Base-by-base conservation (phyloP, 495 filamentous ascomycete species). In the Hyaloscypha variabilis region DNA sequence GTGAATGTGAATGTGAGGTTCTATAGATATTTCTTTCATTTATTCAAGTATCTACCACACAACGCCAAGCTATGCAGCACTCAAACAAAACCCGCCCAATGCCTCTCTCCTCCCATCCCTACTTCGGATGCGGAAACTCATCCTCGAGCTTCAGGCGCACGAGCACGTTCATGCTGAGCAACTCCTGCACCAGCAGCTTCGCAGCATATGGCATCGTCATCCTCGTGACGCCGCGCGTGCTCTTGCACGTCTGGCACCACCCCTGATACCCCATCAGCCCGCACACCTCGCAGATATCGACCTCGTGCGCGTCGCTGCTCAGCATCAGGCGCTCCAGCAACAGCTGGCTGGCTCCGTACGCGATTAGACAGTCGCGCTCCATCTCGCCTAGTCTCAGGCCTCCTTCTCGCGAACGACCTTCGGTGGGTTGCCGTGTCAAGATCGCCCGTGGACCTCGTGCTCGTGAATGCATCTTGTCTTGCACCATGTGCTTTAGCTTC, bases 401-500 rank as follows among this genome's bases (percentile, higher is more conserved):
- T 74, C 95, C 95, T 66, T 94, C 91, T 29, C 93, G 84, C 24
- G 93, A 95, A 68, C 95, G 88, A 81, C 95, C 95, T 78, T 99
- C 95, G 0, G 94, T 98, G 10, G 95, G 95, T 77, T 99, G 95
- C 28, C 95, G 90, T 3, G 95, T 99, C 6, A 99, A 84, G 58
- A 94, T 92, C 11, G 94, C 94, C 23, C 90, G 87, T 2, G 96
- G 95, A 3, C 95, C 95, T 52, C 91, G 89, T 11, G 93, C 87
- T 61, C 95, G 93, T 10, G 93, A 92, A 77, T 99, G 95, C 94
- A 99, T 97, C 83, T 99, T 99, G 72, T 99, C 95, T 75, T 97
- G 92, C 31, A 99, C 95, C 95, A 99, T 99, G 86, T 99, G 95
- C 86, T 98, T 99, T 51, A 99, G 87, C 71, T 97, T 97, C 82